phyloP scores from a whole-genome alignment of 768 basidiomycete species.

The Collybia mongolica region DNA sequence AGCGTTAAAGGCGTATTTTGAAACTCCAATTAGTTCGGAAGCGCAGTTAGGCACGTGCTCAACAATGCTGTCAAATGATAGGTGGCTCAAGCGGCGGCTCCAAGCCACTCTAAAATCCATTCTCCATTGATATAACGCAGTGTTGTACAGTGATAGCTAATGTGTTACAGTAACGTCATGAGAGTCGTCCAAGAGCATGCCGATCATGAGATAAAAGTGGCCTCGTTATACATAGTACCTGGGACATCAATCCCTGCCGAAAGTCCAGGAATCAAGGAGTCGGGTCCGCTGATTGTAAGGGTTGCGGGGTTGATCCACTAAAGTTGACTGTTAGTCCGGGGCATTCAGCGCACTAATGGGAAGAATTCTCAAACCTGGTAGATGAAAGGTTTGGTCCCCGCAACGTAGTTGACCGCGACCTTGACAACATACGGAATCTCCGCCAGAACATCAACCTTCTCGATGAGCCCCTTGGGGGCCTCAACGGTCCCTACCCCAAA shows the following conservation, averaged over 20 bases:
- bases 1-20: not conserved
- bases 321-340: conserved; percentile 1
- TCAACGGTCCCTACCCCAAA: conserved; percentile 58
- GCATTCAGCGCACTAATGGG: conserved; percentile 17
- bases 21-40: not conserved
- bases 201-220: conserved; percentile 77
- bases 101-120: not conserved
- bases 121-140: not conserved
- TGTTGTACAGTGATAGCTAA: not conserved
- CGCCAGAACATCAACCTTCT: conserved; percentile 93
- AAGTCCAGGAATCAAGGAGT: conserved; percentile 35
- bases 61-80: not conserved
- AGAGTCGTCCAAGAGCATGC: not conserved
- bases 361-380: conserved; percentile 69
- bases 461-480: conserved; percentile 73
- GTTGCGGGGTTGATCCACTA: conserved; percentile 51
- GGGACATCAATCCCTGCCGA: conserved; percentile 48
- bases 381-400: conserved; percentile 91
- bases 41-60: not conserved
- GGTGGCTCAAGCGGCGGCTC: not conserved
- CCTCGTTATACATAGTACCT: conserved; percentile 83
- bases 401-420: conserved; percentile 89
- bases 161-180: not conserved
- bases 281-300: conserved; percentile 42
- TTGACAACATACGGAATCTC: conserved; percentile 87